Evolutionary conservation across 192 early-diverging fungal genomes (phyloP).

Genomic region (Coemansia reversa): DNA sequence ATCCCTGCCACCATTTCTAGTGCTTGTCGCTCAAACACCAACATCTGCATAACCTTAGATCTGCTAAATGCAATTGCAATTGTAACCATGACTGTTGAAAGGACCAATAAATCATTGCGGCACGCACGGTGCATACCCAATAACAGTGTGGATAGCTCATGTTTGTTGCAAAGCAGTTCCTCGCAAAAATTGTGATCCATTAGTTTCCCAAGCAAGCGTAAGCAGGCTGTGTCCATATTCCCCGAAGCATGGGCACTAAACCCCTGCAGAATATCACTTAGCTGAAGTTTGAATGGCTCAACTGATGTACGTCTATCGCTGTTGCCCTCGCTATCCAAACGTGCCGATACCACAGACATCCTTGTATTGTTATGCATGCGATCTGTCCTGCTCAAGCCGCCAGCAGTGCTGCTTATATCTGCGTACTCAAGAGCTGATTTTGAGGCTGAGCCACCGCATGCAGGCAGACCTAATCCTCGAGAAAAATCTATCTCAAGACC

Average conservation of each 20-base stretch:
- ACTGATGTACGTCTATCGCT: not conserved
- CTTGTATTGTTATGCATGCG: not conserved
- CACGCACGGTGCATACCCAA: slow-evolving; percentile 29
- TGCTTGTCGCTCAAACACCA: slow-evolving; percentile 47
- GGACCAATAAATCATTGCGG: slow-evolving; percentile 16
- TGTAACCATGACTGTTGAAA: slow-evolving; percentile 17
- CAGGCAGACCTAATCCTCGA: slow-evolving; percentile 17
- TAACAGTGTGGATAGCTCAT: slow-evolving; percentile 30
- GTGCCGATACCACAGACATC: not conserved
- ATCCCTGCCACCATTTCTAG: slow-evolving; percentile 45
- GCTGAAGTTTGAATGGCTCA: slow-evolving; percentile 24
- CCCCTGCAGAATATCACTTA: slow-evolving; percentile 27
- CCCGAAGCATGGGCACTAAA: slow-evolving; percentile 5
- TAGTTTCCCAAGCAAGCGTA: slow-evolving; percentile 23
- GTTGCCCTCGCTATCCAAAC: not conserved
- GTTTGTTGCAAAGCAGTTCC: slow-evolving; percentile 28
- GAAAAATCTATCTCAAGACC: slow-evolving; percentile 16
- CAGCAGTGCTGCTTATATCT: not conserved
- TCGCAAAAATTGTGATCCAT: slow-evolving; percentile 28
- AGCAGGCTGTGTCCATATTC: slow-evolving; percentile 11
- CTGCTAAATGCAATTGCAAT: slow-evolving; percentile 32
- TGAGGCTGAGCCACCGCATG: not conserved
- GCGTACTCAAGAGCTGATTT: slow-evolving; percentile 17
- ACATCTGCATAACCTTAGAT: slow-evolving; percentile 33
- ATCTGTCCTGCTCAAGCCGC: not conserved